Percentiles rank a stretch among this genome's conserved stretches.
Conservation (phyloP, 2,329 filamentous ascomycete species). For the Xylariaceae sp. region DNA sequence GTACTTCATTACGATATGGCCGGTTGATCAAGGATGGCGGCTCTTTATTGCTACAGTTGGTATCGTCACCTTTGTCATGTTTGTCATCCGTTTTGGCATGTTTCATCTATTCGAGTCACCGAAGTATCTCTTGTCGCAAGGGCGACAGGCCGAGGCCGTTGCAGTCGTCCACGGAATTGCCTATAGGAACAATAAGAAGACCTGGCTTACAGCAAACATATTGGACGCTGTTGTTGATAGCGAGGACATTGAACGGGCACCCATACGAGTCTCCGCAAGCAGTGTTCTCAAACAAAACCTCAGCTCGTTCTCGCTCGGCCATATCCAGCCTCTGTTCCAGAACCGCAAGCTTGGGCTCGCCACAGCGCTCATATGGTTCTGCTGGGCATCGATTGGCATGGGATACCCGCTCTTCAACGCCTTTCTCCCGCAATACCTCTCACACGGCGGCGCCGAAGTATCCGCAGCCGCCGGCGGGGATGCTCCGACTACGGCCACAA, state of each 20-base stretch:
- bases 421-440: conserved; percentile 86
- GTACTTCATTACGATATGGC: conserved; percentile 75
- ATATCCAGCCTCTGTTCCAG: conserved; percentile 69
- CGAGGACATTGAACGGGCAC: conserved; percentile 36
- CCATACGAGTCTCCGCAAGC: conserved; percentile 39
- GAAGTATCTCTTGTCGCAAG: conserved; percentile 79
- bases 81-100: conserved; percentile 76
- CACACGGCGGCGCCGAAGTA: conserved; percentile 55
- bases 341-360: conserved; percentile 57
- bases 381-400: conserved; percentile 84
- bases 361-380: conserved; percentile 72
- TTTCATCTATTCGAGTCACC: conserved; percentile 87
- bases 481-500: conserved; percentile 35
- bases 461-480: conserved; percentile 41
- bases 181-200: conserved; percentile 70
- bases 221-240: conserved; percentile 61
- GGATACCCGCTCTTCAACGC: conserved; percentile 89
- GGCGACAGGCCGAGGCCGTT: conserved; percentile 78
- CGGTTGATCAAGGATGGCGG: conserved; percentile 75
- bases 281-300: conserved; percentile 64
- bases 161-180: conserved; percentile 81
- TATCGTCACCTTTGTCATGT: conserved; percentile 76
- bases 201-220: conserved; percentile 77
- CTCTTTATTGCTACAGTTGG: conserved; percentile 75
- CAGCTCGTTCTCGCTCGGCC: conserved; percentile 69